Conservation (phyloP, 2,329 filamentous ascomycete genomes). For the Alternaria hordeiaustralica region DNA sequence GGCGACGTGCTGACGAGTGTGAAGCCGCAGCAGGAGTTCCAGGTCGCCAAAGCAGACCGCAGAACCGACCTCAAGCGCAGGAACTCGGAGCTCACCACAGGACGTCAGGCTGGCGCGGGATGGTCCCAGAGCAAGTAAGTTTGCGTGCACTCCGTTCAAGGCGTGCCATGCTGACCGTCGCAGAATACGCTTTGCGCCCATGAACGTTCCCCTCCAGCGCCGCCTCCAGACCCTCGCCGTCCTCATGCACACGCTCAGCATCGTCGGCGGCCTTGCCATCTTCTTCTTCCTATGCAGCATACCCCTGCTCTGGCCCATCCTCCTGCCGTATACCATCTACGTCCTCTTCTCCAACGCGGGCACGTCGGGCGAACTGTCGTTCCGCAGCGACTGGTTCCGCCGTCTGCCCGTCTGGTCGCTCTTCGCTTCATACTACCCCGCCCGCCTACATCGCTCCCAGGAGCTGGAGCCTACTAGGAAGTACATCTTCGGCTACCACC, state of each 20-base stretch:
- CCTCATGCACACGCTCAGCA: constrained; percentile 58
- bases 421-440: constrained; percentile 93
- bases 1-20: constrained; percentile 56
- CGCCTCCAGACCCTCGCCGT: constrained; percentile 59
- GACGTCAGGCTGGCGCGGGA: constrained; percentile 60
- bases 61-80: constrained; percentile 41
- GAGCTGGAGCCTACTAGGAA: constrained; percentile 81
- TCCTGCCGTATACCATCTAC: constrained; percentile 81
- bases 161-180: not conserved
- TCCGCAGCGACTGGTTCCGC: constrained; percentile 77
- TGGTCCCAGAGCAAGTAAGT: constrained; percentile 59
- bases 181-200: constrained; percentile 86
- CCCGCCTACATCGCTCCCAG: constrained; percentile 82
- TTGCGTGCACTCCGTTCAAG: not conserved
- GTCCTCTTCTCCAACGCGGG: constrained; percentile 80
- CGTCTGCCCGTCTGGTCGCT: constrained; percentile 80
- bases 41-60: constrained; percentile 34
- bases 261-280: constrained; percentile 64
- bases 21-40: constrained; percentile 48
- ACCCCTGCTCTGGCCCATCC: constrained; percentile 85
- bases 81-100: constrained; percentile 57
- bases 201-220: constrained; percentile 66
- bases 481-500: constrained; percentile 97
- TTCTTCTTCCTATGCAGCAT: constrained; percentile 94
- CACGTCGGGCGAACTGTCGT: constrained; percentile 75